Evolutionary conservation across 352 stramenopile species (phyloP), one percentile per base, ranked within the genome.

Genomic region (Aphanomyces euteiches): DNA sequence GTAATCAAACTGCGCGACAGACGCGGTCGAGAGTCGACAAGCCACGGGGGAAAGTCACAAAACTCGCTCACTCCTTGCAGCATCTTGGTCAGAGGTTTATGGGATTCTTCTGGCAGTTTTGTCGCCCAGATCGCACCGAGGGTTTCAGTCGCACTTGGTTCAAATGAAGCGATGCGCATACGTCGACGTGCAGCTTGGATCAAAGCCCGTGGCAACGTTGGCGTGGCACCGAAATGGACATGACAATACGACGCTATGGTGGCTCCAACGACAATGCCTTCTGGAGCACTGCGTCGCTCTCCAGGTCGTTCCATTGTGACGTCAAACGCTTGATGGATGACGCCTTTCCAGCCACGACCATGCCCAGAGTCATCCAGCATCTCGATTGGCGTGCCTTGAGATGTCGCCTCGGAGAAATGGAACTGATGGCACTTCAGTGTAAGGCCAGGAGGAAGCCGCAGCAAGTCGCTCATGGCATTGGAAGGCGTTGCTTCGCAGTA

Each of bases 341-440:
- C 48, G 17, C 64, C 64, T 6, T 12, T 15, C 37, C 53, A 56
- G 13, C 40, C 37, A 41, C 59, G 21, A 43, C 53, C 64, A 19
- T 15, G 13, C 15, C 64, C 64, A 12, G 7, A 4, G 8, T 17
- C 43, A 7, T 58, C 28, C 4, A 70, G 45, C 45, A 10, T n/a
- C 53, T 63, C 47, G 7, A 56, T 15, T 4, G 64, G 64, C 17
- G 56, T 17, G 39, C 47, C 64, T 15, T 67, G 8, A 19, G 38
- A 10, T n/a, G 67, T 71, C 5, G 70, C 21, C 41, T 74, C 69
- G 3, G 69, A 74, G 43, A 69, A 74, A 47, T 74, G 69, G 47
- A 67, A 74, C 21, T 74, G 53, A 5, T 74, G 69, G 47, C 69
- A 70, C 45, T 10, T 7, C 3, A 70, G 37, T 7, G 7, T 12